Evolutionary conservation across 176 grass and related monocot genomes (phyloP).

Genomic region (Elymus sibiricus): DNA sequence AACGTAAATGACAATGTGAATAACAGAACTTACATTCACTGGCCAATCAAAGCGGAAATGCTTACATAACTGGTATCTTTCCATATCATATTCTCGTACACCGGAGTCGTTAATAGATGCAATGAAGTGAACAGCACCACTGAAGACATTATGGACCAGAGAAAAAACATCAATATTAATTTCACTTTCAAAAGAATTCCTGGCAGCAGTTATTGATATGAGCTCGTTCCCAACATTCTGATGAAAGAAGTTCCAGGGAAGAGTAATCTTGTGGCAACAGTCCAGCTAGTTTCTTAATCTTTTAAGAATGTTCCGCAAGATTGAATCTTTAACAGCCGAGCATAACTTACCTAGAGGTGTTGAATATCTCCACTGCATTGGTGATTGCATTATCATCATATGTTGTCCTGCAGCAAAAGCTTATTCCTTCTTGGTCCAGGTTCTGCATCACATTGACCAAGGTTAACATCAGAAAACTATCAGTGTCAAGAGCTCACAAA

Average conservation of each 20-base stretch:
- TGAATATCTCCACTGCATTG: slow-evolving; percentile 79
- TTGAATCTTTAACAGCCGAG: neutral
- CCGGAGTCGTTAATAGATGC: slow-evolving; percentile 66
- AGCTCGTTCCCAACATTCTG: neutral
- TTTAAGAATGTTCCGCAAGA: neutral
- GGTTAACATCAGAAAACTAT: slow-evolving; percentile 10
- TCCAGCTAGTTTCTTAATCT: neutral
- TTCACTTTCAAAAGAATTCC: neutral
- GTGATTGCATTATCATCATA: slow-evolving; percentile 91
- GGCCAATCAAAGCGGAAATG: slow-evolving; percentile 61
- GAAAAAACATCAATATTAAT: neutral
- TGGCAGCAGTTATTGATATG: neutral
- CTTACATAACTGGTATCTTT: slow-evolving; percentile 51
- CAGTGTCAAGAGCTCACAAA: neutral
- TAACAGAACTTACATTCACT: slow-evolving; percentile 58
- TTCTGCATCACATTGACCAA: slow-evolving; percentile 42
- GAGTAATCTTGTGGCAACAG: neutral
- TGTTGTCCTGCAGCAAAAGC: slow-evolving; percentile 70
- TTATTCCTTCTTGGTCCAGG: slow-evolving; percentile 78
- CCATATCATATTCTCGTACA: slow-evolving; percentile 65
- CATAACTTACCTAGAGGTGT: slow-evolving; percentile 50
- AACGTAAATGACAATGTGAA: neutral
- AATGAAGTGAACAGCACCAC: slow-evolving; percentile 61
- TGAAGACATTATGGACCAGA: slow-evolving; percentile 34
- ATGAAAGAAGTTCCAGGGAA: neutral